Conservation (phyloP, 495 filamentous ascomycete species). For the Talaromyces ruber region DNA sequence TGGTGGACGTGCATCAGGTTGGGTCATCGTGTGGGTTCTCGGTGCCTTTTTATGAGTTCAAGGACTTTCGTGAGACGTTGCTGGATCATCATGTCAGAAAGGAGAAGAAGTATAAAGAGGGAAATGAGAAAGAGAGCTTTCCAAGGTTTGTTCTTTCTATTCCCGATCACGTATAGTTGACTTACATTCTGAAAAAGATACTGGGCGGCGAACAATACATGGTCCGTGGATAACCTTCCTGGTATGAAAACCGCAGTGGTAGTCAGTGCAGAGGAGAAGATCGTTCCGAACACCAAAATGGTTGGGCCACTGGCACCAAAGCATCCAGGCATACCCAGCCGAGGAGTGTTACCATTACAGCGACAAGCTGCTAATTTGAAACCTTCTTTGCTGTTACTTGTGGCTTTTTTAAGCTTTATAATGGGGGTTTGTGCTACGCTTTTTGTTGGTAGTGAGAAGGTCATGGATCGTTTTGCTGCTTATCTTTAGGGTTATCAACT, state of each 20-base stretch:
- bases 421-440: not conserved
- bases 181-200: not conserved
- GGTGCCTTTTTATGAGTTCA: constrained; percentile 8
- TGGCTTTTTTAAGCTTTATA: not conserved
- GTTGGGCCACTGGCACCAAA: constrained; percentile 5
- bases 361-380: not conserved
- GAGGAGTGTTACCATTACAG: not conserved
- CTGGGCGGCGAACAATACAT: constrained; percentile 22
- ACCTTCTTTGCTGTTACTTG: not conserved
- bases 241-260: constrained; percentile 33
- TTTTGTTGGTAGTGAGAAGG: not conserved
- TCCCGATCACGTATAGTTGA: not conserved
- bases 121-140: constrained; percentile 6
- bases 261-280: not conserved
- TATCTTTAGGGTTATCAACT: not conserved
- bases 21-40: constrained; percentile 13
- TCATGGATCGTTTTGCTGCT: not conserved
- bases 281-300: not conserved
- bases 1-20: constrained; percentile 61
- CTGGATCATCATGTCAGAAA: not conserved
- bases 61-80: constrained; percentile 1
- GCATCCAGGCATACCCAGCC: not conserved
- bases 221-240: constrained; percentile 46
- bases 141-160: not conserved
- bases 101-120: constrained; percentile 14